phyloP scores from a whole-genome alignment of 2,329 filamentous ascomycete species.

The Talaromyces sp. region DNA sequence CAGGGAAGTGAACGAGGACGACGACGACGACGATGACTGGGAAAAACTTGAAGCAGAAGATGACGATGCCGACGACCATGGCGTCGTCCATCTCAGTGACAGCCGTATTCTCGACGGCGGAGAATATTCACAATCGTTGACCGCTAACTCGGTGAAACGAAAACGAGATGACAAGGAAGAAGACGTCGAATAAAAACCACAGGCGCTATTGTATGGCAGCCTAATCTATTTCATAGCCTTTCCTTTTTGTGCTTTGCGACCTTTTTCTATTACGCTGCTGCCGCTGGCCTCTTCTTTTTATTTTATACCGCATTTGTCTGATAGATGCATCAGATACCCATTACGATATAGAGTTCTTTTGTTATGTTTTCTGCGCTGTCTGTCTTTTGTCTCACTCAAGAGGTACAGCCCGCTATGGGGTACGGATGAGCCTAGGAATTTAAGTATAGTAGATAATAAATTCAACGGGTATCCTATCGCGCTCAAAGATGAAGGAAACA shows the following conservation, averaged over 20 bases:
- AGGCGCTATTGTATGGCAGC: background rate
- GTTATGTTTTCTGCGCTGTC: background rate
- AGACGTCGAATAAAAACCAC: background rate
- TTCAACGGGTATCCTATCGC: background rate
- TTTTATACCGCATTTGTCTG: background rate
- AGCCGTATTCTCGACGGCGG: slow-evolving; percentile 27
- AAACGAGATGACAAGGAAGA: slow-evolving; percentile 13
- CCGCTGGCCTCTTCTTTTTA: background rate
- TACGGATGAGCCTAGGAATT: background rate
- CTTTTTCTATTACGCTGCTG: background rate
- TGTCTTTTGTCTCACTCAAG: background rate
- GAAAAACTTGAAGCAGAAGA: slow-evolving; percentile 38
- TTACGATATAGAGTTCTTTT: slow-evolving; percentile 1
- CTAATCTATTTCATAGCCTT: background rate
- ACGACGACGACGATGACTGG: slow-evolving; percentile 38
- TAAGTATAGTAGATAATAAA: background rate
- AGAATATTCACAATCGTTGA: slow-evolving; percentile 12
- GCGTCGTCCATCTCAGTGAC: slow-evolving; percentile 27
- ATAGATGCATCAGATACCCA: slow-evolving; percentile 7
- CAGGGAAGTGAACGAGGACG: background rate
- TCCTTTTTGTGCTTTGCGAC: background rate
- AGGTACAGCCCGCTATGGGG: background rate
- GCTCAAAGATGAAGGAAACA: background rate
- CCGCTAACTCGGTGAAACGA: slow-evolving; percentile 8
- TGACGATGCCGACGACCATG: slow-evolving; percentile 27